Conservation (phyloP, 2,329 filamentous ascomycete species). For the Triangularia setosa region DNA sequence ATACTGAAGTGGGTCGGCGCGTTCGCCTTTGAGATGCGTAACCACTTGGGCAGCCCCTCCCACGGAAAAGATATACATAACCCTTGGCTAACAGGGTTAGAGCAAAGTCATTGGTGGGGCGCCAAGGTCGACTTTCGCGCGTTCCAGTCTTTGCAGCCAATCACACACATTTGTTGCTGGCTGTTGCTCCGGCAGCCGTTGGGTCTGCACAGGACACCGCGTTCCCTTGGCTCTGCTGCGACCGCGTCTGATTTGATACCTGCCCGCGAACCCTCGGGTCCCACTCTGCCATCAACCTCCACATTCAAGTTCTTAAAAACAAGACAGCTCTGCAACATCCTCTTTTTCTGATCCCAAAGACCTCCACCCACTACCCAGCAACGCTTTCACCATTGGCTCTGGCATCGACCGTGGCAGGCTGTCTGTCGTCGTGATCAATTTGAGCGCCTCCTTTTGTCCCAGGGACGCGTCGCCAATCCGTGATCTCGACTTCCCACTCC, state of each 20-base stretch:
- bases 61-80: not conserved
- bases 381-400: slow-evolving; percentile 10
- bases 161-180: not conserved
- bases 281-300: slow-evolving; percentile 25
- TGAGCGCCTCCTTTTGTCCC: slow-evolving; percentile 1
- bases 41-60: not conserved
- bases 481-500: not conserved
- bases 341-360: slow-evolving; percentile 19
- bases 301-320: slow-evolving; percentile 30
- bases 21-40: not conserved
- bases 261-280: slow-evolving; percentile 10
- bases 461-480: slow-evolving; percentile 12
- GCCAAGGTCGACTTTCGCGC: not conserved
- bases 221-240: not conserved
- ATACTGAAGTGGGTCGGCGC: not conserved
- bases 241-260: slow-evolving; percentile 26
- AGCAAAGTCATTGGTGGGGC: not conserved
- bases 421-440: slow-evolving; percentile 15
- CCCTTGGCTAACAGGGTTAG: not conserved
- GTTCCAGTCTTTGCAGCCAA: not conserved
- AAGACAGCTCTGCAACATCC: slow-evolving; percentile 24
- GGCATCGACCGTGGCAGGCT: slow-evolving; percentile 15
- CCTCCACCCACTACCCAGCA: slow-evolving; percentile 13
- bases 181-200: not conserved
- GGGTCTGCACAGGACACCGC: not conserved